Evolutionary conservation across 1,139 yeast genomes (phyloP), one percentile per base, ranked within the genome.

Genomic region (Geotrichum histeridarum): DNA sequence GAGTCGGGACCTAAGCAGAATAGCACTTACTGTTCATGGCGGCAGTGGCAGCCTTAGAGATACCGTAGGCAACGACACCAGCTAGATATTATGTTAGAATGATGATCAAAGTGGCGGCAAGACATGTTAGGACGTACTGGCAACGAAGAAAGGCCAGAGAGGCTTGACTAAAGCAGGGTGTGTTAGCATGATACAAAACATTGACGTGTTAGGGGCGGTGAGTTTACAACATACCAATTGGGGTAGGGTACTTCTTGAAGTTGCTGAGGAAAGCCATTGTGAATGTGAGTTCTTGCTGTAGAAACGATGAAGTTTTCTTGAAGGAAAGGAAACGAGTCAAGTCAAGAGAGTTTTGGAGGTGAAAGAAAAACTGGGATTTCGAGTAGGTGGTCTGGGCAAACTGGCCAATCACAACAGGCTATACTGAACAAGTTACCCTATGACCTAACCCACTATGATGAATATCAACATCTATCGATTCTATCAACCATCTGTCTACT

Each of bases 61-160:
- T 73, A 60, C 78, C 73, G 73, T 72, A 81, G 75, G 85, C 78
- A 61, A 77, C 64, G 63, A 73, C 82, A 66, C 72, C 77, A 72
- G 54, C 55, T 57, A 44, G 33, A 41, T 15, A 33, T 3, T 22
- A 41, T 14, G 50, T 46, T 37, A 39, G 48, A 31, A 42, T 9
- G 37, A 37, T 38, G 48, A 41, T 27, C 18, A n/a, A 17, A 5
- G 12, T 37, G 18, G 35, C 17, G 8, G 18, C 22, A 11, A 15
- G n/a, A 14, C 2, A n/a, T 38, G 27, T 38, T 36, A 38, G 37
- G 54, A 70, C 75, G 56, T 70, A 72, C 84, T 82, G 64, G 84
- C 85, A 63, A 75, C 76, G 65, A 81, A 79, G 70, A 82, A 80
- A 63, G 86, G 86, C 86, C 86, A 82, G 76, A 77, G 80, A 66